Evolutionary conservation across 2,329 filamentous ascomycete species (phyloP).

Genomic region (Hypoxylon sp.): DNA sequence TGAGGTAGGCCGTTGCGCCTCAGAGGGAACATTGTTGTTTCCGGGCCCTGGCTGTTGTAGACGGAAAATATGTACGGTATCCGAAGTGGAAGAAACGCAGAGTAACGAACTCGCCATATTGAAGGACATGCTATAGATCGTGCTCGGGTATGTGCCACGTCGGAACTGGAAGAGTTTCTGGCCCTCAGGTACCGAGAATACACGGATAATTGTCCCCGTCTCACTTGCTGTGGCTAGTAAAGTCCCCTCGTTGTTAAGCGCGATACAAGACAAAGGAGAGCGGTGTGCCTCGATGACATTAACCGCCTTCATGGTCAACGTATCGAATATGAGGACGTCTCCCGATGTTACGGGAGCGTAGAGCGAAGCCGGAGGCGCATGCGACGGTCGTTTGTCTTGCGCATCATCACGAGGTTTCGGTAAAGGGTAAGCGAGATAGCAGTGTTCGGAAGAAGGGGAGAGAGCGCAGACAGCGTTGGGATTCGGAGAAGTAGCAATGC

Average conservation of each 20-base stretch:
- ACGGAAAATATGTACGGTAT: constrained; percentile 97
- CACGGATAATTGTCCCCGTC: constrained; percentile 96
- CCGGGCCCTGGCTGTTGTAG: constrained; percentile 66
- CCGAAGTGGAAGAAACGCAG: constrained; percentile 95
- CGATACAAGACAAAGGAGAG: constrained; percentile 89
- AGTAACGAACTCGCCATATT: constrained; percentile 93
- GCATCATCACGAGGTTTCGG: constrained; percentile 78
- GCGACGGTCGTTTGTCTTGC: constrained; percentile 75
- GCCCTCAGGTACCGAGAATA: constrained; percentile 91
- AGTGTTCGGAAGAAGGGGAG: constrained; percentile 94
- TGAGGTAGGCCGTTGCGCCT: constrained; percentile 59
- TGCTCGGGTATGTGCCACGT: constrained; percentile 92
- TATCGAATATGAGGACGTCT: constrained; percentile 93
- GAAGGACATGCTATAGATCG: constrained; percentile 99
- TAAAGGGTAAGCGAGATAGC: constrained; percentile 93
- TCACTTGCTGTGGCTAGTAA: constrained; percentile 95
- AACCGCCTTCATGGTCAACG: constrained; percentile 88
- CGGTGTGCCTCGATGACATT: constrained; percentile 97
- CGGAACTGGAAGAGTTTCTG: constrained; percentile 97
- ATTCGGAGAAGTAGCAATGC: constrained; percentile 94
- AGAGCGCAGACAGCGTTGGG: constrained; percentile 91
- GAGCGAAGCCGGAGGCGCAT: constrained; percentile 85
- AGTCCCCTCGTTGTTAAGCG: constrained; percentile 92
- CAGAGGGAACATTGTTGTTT: constrained; percentile 54
- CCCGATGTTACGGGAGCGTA: constrained; percentile 89